phyloP scores from a whole-genome alignment of 108 stramenopile genomes.

The Chaetoceros muelleri region DNA sequence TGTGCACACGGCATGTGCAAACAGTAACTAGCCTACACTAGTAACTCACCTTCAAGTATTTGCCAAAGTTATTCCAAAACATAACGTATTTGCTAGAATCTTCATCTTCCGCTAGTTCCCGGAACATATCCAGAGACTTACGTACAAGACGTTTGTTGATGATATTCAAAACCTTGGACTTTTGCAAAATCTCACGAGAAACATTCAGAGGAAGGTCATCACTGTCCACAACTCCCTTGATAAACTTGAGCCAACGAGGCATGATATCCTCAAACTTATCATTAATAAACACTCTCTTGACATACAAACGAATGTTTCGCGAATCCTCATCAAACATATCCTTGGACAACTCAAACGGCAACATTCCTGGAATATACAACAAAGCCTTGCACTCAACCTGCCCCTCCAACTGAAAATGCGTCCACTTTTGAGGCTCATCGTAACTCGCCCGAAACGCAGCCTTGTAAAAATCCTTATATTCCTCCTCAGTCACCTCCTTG shows the following conservation, averaged over 20 bases:
- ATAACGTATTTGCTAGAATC: slow-evolving; percentile 57
- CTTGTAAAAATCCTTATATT: slow-evolving; percentile 96
- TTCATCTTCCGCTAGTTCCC: slow-evolving; percentile 71
- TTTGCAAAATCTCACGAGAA: slow-evolving; percentile 96
- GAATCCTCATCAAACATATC: slow-evolving; percentile 97
- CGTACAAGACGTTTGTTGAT: slow-evolving; percentile 96
- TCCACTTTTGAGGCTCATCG: slow-evolving; percentile 87
- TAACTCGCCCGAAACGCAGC: slow-evolving; percentile 77
- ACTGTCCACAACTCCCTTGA: slow-evolving; percentile 92
- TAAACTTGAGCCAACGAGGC: slow-evolving; percentile 95
- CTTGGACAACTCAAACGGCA: slow-evolving; percentile 90
- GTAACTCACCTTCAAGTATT: slow-evolving; percentile 97
- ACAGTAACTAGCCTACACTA: too few species aligned
- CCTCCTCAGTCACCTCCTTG: slow-evolving; percentile 79
- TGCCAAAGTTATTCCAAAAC: slow-evolving; percentile 96
- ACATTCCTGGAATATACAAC: slow-evolving; percentile 89
- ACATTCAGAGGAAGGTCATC: slow-evolving; percentile 96
- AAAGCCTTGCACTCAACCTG: slow-evolving; percentile 96
- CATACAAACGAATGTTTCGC: slow-evolving; percentile 89
- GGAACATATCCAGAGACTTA: slow-evolving; percentile 94
- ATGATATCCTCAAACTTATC: slow-evolving; percentile 97
- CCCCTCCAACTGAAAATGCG: slow-evolving; percentile 94
- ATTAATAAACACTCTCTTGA: slow-evolving; percentile 99
- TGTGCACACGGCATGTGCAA: too few species aligned
- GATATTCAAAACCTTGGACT: slow-evolving; percentile 89